These are phyloP conservation scores for Sphagnum magellanicum DNA, from an alignment of 228 moss, liverwort and hornwort species.

Conservation along the genomic window DNA sequence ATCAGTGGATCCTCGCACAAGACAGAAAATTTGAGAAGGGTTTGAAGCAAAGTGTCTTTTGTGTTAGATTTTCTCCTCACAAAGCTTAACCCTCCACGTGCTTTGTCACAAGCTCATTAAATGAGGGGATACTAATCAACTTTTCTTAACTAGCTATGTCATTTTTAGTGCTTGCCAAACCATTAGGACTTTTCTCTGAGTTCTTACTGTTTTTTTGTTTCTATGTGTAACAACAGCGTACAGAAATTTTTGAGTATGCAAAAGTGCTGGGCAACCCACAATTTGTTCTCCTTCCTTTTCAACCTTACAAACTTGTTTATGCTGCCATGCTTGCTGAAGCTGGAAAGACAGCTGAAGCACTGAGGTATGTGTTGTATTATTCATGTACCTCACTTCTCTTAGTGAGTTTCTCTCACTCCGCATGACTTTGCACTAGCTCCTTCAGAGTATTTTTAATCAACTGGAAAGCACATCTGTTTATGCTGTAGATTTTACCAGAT, in stretches of 20 bases:
- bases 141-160: no score
- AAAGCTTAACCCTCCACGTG: no score
- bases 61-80: no score
- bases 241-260: slow-evolving; percentile 87
- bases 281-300: slow-evolving; percentile 64
- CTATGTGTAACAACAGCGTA: slow-evolving; percentile 39
- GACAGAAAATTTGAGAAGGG: neutral
- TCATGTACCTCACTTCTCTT: no score
- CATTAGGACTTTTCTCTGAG: no score
- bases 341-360: slow-evolving; percentile 69
- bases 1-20: no score
- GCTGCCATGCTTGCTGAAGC: slow-evolving; percentile 92
- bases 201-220: slow-evolving; percentile 8
- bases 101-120: no score
- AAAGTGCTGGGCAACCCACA: slow-evolving; percentile 92
- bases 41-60: neutral
- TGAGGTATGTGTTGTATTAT: slow-evolving; percentile 45
- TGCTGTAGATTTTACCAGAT: no score
- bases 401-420: neutral
- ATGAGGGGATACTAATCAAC: no score
- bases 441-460: neutral
- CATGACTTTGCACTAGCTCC: neutral
- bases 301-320: slow-evolving; percentile 90
- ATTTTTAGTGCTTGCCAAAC: no score
- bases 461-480: no score